phyloP scores from a whole-genome alignment of 1,284 basidiomycete species.

The Cryptococcus wingfieldii region DNA sequence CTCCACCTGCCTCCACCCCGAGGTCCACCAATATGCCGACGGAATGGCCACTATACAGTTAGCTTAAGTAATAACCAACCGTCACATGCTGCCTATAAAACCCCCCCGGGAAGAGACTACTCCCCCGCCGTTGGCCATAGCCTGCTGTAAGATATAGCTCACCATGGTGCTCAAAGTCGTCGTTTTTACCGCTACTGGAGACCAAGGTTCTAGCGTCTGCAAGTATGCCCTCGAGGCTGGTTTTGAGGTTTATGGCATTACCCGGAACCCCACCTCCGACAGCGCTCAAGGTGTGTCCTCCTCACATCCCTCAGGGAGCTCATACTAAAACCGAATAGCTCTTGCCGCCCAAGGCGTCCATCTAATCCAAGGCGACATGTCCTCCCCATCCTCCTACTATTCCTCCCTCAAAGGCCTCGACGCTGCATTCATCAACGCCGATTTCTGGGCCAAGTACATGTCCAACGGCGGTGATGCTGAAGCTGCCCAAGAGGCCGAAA shows the following conservation, averaged over 20 bases:
- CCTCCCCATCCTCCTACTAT: conserved; percentile 18
- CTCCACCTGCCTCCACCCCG: too few species aligned
- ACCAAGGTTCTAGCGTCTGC: conserved; percentile 4
- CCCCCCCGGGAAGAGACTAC: too few species aligned
- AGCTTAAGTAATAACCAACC: too few species aligned
- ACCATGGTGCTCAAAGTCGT: neutral
- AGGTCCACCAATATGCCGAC: too few species aligned
- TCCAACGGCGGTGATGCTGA: conserved; percentile 1
- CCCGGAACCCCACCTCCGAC: neutral
- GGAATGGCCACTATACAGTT: too few species aligned
- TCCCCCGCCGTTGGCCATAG: too few species aligned
- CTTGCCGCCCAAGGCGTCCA: conserved; percentile 8
- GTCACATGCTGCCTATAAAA: too few species aligned
- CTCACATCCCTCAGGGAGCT: neutral
- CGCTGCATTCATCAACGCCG: conserved; percentile 22
- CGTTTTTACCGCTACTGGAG: conserved; percentile 6
- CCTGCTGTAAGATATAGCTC: too few species aligned
- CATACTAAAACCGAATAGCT: neutral
- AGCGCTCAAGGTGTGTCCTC: conserved; percentile 1
- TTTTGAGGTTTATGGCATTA: conserved; percentile 1
- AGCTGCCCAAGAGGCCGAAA: conserved; percentile 8
- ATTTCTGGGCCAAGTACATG: conserved; percentile 11
- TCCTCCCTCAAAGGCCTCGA: conserved; percentile 16
- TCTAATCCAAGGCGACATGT: conserved; percentile 25
- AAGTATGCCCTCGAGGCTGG: neutral